phyloP scores from a whole-genome alignment of 2,329 filamentous ascomycete species.

The Rutstroemia sp. region DNA sequence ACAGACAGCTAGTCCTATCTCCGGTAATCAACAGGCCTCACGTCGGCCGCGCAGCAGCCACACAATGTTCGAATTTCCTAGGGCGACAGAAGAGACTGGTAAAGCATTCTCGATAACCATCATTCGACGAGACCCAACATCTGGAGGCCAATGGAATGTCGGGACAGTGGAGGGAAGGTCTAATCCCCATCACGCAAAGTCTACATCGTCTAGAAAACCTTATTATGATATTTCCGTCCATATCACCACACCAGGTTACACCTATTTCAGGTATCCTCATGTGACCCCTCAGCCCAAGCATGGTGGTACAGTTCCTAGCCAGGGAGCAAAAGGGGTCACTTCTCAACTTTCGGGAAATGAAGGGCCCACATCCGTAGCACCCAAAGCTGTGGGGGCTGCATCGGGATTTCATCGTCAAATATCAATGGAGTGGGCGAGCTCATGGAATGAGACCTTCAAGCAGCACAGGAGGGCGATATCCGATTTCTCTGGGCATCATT shows the following conservation, averaged over 20 bases:
- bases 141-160: slow-evolving; percentile 68
- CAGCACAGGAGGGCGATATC: slow-evolving; percentile 23
- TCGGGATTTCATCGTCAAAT: slow-evolving; percentile 44
- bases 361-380: not conserved
- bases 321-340: not conserved
- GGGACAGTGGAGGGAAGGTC: slow-evolving; percentile 46
- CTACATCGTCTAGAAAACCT: slow-evolving; percentile 32
- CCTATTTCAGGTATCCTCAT: slow-evolving; percentile 20
- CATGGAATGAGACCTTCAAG: slow-evolving; percentile 21
- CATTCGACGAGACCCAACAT: slow-evolving; percentile 65
- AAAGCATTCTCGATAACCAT: slow-evolving; percentile 37
- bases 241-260: slow-evolving; percentile 29
- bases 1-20: not conserved
- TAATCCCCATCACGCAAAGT: slow-evolving; percentile 1
- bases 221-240: slow-evolving; percentile 28
- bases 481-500: slow-evolving; percentile 15
- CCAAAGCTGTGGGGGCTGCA: slow-evolving; percentile 2
- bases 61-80: slow-evolving; percentile 6
- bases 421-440: slow-evolving; percentile 39
- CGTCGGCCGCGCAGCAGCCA: slow-evolving; percentile 2
- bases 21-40: not conserved
- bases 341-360: not conserved
- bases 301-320: not conserved
- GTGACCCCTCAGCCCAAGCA: not conserved
- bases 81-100: not conserved